Evolutionary conservation across 2,329 filamentous ascomycete genomes (phyloP).

Genomic region (Monosporascus sp.): DNA sequence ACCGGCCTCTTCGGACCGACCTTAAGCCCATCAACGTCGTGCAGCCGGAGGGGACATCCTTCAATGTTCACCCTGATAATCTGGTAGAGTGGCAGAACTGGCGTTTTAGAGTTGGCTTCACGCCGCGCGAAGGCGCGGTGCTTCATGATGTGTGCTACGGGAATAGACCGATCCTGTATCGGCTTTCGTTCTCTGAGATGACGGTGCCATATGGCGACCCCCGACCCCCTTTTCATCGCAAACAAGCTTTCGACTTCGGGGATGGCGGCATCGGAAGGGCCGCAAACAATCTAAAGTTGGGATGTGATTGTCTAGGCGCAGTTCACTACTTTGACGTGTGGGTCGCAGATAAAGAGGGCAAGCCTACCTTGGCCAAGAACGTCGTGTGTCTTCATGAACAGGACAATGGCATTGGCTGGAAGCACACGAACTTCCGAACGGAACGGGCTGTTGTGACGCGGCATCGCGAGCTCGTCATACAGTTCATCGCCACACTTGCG

Average conservation of each 20-base stretch:
- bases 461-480: constrained; percentile 58
- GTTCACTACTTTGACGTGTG: constrained; percentile 54
- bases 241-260: constrained; percentile 66
- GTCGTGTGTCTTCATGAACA: constrained; percentile 66
- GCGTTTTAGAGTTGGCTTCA: constrained; percentile 59
- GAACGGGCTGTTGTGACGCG: constrained; percentile 56
- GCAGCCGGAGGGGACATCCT: constrained; percentile 45
- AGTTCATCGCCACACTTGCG: constrained; percentile 62
- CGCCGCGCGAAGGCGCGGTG: constrained; percentile 55
- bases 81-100: constrained; percentile 37
- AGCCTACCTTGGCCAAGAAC: constrained; percentile 49
- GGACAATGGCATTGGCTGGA: constrained; percentile 65
- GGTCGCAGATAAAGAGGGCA: constrained; percentile 48
- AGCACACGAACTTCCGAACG: constrained; percentile 65
- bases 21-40: constrained; percentile 67
- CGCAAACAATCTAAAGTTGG: constrained; percentile 61
- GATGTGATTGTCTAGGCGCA: constrained; percentile 63
- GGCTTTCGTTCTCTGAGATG: constrained; percentile 58
- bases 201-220: constrained; percentile 59
- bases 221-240: constrained; percentile 57
- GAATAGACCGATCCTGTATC: constrained; percentile 53
- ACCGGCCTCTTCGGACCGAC: constrained; percentile 41
- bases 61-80: constrained; percentile 25
- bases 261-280: constrained; percentile 60
- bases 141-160: constrained; percentile 59